Evolutionary conservation across 192 early-diverging fungal genomes (phyloP), one percentile per base, ranked within the genome.

Genomic region (Umbelopsis vinacea): DNA sequence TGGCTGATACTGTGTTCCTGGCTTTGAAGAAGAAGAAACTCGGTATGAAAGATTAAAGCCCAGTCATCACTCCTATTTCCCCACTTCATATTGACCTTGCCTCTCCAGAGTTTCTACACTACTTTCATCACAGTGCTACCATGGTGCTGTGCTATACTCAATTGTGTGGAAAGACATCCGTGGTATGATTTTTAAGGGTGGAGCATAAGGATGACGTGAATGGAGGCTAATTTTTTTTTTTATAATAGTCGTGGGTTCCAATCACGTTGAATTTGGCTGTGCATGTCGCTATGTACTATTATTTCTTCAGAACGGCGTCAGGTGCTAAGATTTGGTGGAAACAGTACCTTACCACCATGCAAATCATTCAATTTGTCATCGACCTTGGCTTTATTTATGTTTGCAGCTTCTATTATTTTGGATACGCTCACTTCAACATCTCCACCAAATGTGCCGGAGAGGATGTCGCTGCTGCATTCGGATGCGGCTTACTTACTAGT

Each of bases 91-190:
- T 54, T 19, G 43, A 46, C 46, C 15, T 46, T 29, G 43, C 2
- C 8, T 37, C 9, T 43, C 0, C 72, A 87, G 92, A 92, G 78
- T 97, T 97, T 82, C 82, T 97, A 69, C 96, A 97, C 71, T 92
- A 92, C 66, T 97, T 92, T 85, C 95, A 97, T 85, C 95, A 97
- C 83, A 88, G 92, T 22, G 84, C 93, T 85, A 96, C 95, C 67
- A 92, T 94, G 89, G 85, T 91, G 55, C 89, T 96, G 17, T 95
- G 94, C 81, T 95, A 85, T 73, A 85, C 87, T 57, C 92, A 96
- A 83, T 87, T 96, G 33, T 83, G 85, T 57, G 92, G 93, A 6
- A 71, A 71, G 40, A 91, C 91, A 29, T 87, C 92, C 14, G 91
- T 95, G 76, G 91, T 92, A 91, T 85, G 87, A 85, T 33, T 72